Conservation (phyloP, 352 stramenopile species). For the Globisporangium yorkense region DNA sequence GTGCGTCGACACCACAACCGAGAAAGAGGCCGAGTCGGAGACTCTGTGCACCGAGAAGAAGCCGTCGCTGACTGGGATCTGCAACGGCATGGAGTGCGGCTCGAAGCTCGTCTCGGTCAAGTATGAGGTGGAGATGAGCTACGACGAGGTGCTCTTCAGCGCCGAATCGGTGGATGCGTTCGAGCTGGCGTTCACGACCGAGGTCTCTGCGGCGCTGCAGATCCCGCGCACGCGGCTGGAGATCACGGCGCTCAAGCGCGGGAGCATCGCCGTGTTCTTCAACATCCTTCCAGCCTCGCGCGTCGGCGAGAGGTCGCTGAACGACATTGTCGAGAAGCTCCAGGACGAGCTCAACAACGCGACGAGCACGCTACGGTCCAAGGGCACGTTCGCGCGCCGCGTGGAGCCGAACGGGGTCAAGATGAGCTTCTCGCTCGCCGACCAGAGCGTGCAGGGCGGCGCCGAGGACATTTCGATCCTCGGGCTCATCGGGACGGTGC, state of each 20-base stretch:
- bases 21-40: constrained; percentile 21
- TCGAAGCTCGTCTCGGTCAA: constrained; percentile 59
- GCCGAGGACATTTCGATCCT: constrained; percentile 64
- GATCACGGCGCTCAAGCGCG: constrained; percentile 42
- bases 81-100: constrained; percentile 73
- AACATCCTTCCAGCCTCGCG: constrained; percentile 56
- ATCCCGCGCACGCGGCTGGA: constrained; percentile 49
- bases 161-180: constrained; percentile 45
- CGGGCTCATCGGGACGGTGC: constrained; percentile 49
- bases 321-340: constrained; percentile 58
- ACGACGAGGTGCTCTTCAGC: constrained; percentile 68
- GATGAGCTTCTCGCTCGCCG: constrained; percentile 60
- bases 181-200: constrained; percentile 56
- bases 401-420: constrained; percentile 58
- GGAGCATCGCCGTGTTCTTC: constrained; percentile 62
- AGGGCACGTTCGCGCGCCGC: constrained; percentile 56
- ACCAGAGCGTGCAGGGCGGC: constrained; percentile 49
- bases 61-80: constrained; percentile 53
- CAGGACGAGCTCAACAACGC: constrained; percentile 47
- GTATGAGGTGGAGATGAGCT: constrained; percentile 73
- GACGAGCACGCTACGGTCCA: constrained; percentile 54
- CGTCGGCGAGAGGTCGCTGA: constrained; percentile 53
- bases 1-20: constrained; percentile 29
- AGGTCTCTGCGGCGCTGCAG: constrained; percentile 54
- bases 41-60: constrained; percentile 28